phyloP scores from a whole-genome alignment of 257 asterid genomes.

The Scutellaria galericulata region DNA sequence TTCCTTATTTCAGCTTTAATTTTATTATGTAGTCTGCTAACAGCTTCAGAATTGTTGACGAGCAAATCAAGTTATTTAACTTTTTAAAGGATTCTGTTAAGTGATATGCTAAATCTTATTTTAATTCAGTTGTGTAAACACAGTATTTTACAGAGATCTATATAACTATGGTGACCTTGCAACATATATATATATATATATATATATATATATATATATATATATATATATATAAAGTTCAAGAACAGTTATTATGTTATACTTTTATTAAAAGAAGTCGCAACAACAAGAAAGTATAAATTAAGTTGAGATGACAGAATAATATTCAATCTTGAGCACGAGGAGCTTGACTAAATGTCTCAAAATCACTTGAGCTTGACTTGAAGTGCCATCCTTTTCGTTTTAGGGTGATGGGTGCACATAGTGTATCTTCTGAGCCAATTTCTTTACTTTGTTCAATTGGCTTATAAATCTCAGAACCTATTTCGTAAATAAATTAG shows the following conservation, averaged over 20 bases:
- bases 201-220: not conserved
- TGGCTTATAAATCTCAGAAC: not conserved
- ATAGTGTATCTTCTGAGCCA: slow-evolving; percentile 6
- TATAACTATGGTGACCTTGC: too few relatives aligned
- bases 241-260: slow-evolving; percentile 1
- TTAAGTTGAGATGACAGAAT: slow-evolving; percentile 18
- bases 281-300: slow-evolving; percentile 8
- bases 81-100: slow-evolving; percentile 21
- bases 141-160: not conserved
- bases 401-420: slow-evolving; percentile 1
- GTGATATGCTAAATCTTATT: not conserved
- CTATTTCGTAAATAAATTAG: slow-evolving; percentile 11
- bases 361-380: slow-evolving; percentile 9
- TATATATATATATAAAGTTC: not conserved
- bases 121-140: not conserved
- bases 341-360: slow-evolving; percentile 18
- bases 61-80: slow-evolving; percentile 4
- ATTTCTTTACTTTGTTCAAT: not conserved
- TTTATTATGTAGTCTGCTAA: not conserved
- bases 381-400: slow-evolving; percentile 16
- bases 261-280: not conserved
- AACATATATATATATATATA: not conserved
- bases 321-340: not conserved
- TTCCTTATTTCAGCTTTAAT: slow-evolving; percentile 11
- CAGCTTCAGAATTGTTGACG: slow-evolving; percentile 2